Conservation (phyloP, 164 flowering plant species). For the Piper betle region DNA sequence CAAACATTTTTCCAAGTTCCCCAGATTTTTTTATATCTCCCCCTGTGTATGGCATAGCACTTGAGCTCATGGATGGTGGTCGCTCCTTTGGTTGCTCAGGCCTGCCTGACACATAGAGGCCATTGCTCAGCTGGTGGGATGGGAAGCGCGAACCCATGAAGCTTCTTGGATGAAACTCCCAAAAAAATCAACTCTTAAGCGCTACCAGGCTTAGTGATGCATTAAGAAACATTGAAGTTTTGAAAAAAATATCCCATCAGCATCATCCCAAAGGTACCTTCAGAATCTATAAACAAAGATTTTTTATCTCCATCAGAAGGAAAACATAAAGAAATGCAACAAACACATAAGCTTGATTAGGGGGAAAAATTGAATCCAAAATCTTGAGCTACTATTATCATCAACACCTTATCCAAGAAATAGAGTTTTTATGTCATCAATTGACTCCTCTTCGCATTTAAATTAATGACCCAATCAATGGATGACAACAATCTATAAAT, state of each 20-base stretch:
- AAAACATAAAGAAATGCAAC: not conserved
- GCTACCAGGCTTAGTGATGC: not conserved
- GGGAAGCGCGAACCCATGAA: slow-evolving; percentile 91
- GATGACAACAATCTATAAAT: no score
- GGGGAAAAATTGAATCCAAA: no score
- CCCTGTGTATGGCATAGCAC: slow-evolving; percentile 92
- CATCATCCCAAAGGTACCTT: not conserved
- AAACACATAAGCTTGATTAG: no score
- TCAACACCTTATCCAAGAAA: no score
- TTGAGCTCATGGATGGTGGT: slow-evolving; percentile 74
- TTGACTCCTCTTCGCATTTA: no score
- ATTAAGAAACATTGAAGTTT: not conserved
- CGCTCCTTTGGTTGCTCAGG: slow-evolving; percentile 93
- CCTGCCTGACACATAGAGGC: slow-evolving; percentile 86
- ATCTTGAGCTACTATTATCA: no score
- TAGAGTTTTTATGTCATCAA: no score
- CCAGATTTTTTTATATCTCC: slow-evolving; percentile 98
- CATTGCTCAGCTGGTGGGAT: slow-evolving; percentile 88
- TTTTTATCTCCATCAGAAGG: not conserved
- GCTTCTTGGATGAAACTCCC: slow-evolving; percentile 3
- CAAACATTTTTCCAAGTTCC: slow-evolving; percentile 98
- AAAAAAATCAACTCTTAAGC: not conserved
- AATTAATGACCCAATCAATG: no score
- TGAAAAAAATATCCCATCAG: not conserved
- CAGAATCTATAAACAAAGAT: not conserved